These are phyloP conservation scores for Spathaspora sp. DNA, from an alignment of 1,139 yeast genomes.

Conservation along the genomic window DNA sequence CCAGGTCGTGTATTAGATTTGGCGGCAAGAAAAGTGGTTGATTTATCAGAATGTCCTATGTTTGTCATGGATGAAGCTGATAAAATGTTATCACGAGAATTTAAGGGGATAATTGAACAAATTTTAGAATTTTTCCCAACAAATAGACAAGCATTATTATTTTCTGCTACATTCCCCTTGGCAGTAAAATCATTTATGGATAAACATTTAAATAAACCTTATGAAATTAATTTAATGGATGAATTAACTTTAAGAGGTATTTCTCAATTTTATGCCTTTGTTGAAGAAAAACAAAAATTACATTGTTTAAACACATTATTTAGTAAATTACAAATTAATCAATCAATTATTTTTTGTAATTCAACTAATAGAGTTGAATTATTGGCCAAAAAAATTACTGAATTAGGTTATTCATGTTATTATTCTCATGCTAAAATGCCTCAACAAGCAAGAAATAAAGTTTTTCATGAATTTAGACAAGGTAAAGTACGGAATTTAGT, in stretches of 20 bases:
- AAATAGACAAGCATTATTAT: slow-evolving; percentile 80
- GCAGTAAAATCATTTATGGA: slow-evolving; percentile 94
- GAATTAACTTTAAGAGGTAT: slow-evolving; percentile 95
- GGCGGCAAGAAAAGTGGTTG: slow-evolving; percentile 85
- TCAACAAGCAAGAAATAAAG: slow-evolving; percentile 95
- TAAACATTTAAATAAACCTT: slow-evolving; percentile 84
- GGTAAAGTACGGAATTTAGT: slow-evolving; percentile 97
- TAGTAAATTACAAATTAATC: slow-evolving; percentile 92
- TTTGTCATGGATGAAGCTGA: slow-evolving; percentile 99
- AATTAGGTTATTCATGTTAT: slow-evolving; percentile 93
- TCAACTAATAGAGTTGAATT: slow-evolving; percentile 95
- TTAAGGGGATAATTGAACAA: slow-evolving; percentile 84
- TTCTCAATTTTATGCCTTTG: slow-evolving; percentile 95
- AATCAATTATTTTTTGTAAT: slow-evolving; percentile 94
- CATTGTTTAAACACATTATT: slow-evolving; percentile 95
- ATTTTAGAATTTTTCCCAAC: slow-evolving; percentile 80
- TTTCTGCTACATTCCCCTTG: slow-evolving; percentile 94
- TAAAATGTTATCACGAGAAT: slow-evolving; percentile 90
- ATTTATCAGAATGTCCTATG: slow-evolving; percentile 81
- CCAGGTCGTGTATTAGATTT: slow-evolving; percentile 97
- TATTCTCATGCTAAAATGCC: slow-evolving; percentile 98
- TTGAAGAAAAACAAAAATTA: slow-evolving; percentile 92
- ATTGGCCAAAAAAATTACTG: slow-evolving; percentile 93
- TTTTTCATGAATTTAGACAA: slow-evolving; percentile 97
- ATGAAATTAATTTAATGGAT: slow-evolving; percentile 96